Conservation (phyloP, 148 eudicot species). For the Rheum nobile region DNA sequence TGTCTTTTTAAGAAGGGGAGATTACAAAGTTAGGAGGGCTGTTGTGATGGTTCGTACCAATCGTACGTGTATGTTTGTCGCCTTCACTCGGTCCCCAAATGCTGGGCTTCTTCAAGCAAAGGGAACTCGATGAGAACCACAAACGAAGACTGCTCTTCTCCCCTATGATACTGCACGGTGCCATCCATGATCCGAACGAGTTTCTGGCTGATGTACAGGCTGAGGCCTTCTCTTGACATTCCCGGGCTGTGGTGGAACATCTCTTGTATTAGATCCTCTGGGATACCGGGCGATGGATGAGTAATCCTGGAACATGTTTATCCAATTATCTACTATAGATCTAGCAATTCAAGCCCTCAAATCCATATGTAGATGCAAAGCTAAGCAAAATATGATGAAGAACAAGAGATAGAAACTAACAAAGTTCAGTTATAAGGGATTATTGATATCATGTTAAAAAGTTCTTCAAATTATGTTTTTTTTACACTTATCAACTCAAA, state of each 20-base stretch:
- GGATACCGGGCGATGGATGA: slow-evolving; percentile 87
- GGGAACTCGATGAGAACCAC: slow-evolving; percentile 65
- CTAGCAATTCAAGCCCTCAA: neutral
- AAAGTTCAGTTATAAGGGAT: too few relatives aligned
- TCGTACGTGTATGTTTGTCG: neutral
- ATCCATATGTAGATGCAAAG: neutral
- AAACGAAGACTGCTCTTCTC: slow-evolving; percentile 57
- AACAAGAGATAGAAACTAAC: neutral
- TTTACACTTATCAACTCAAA: too few relatives aligned
- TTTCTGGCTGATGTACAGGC: slow-evolving; percentile 69
- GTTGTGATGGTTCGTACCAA: neutral
- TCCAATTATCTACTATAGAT: too few relatives aligned
- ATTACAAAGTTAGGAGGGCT: neutral
- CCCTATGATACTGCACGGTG: slow-evolving; percentile 64
- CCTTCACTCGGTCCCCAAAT: neutral
- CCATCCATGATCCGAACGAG: slow-evolving; percentile 79
- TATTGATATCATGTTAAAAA: too few relatives aligned
- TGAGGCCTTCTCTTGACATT: slow-evolving; percentile 79
- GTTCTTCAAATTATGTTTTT: too few relatives aligned
- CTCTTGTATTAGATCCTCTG: slow-evolving; percentile 59
- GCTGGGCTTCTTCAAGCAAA: slow-evolving; percentile 21
- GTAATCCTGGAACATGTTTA: slow-evolving; percentile 54
- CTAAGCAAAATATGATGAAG: neutral
- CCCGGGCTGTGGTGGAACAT: slow-evolving; percentile 65
- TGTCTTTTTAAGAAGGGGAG: neutral